Evolutionary conservation across 352 stramenopile species (phyloP).

Genomic region (Phytophthora europaea): DNA sequence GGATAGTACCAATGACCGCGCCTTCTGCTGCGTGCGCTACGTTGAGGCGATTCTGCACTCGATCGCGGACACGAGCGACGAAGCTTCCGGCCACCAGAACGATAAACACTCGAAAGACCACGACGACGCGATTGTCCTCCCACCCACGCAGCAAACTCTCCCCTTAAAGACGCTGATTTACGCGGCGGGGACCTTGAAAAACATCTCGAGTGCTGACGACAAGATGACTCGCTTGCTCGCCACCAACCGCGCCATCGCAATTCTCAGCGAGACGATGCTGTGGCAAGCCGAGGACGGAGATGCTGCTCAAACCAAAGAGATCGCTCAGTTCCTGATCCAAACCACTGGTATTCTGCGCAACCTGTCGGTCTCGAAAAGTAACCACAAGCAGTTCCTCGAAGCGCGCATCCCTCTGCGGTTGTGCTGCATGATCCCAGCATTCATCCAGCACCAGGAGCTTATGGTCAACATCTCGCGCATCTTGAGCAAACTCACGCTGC

Average conservation of each 20-base stretch:
- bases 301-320: conserved; percentile 48
- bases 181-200: conserved; percentile 75
- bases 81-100: conserved; percentile 1
- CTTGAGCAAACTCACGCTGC: conserved; percentile 84
- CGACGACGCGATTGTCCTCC: conserved; percentile 3
- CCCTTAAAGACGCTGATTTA: conserved; percentile 72
- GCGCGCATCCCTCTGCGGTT: conserved; percentile 56
- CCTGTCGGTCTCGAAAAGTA: conserved; percentile 63
- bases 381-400: conserved; percentile 80
- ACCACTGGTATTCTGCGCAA: conserved; percentile 75
- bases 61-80: conserved; percentile 41
- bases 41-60: conserved; percentile 66
- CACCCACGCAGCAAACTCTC: conserved; percentile 3
- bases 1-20: conserved; percentile 65
- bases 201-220: conserved; percentile 68
- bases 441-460: conserved; percentile 69
- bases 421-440: conserved; percentile 54
- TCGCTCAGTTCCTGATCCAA: conserved; percentile 81
- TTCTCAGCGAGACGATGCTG: conserved; percentile 57
- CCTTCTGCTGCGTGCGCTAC: conserved; percentile 73
- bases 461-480: conserved; percentile 85
- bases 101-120: conserved; percentile 18
- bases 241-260: conserved; percentile 68
- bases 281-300: conserved; percentile 44
- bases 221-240: conserved; percentile 72